Base-by-base conservation (phyloP, 371 early-diverging fungal species). In the Rhizopus stolonifer region DNA sequence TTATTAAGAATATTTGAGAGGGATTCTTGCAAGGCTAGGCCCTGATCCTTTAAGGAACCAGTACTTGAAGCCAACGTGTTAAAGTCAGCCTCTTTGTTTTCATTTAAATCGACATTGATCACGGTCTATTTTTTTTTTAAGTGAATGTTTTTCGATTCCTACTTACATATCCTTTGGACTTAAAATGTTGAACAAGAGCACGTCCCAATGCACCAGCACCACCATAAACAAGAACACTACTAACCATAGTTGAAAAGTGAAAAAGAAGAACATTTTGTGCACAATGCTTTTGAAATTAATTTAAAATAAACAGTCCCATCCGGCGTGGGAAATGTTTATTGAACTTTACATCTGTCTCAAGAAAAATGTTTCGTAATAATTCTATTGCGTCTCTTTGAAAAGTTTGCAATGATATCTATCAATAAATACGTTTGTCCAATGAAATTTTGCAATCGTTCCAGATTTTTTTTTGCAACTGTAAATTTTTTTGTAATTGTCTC, bases 191-290 rank as follows among this genome's bases (percentile, higher is more conserved):
- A 46, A 93, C 89, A 48, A 89, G 60, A 36, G 85, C 79, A 23
- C 88, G 79, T 25, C 97, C 97, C 22, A 96, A 88, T 45, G 92
- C 93, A 36, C 97, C 97, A 36, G 89, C 80, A 44, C 95, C 96
- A 48, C 97, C 97, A 69, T 87, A 90, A 19, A 96, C 87, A 29
- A 96, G 77, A 29, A 88, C 79, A 24, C 15, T 42, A 21, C 42
- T 42, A 42, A 15, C 42, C 42, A 42, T 42, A 11, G 1, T 36
- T 11, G 5, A 14, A 15, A 36, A 2, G 0, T 11, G 14, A 36
- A 2, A 36, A 36, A 2, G 14, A 36, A 4, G 14, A 36, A 36
- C 7, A 10, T 10, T n/a, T n/a, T n/a, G n/a, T 10, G 31, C 10
- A 29, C 31, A 7, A 29, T 29, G 31, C 31, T 29, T 29, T 10